Percentiles rank a stretch among this genome's conserved stretches.
These are phyloP conservation scores for Pseudopithomyces maydicus DNA, from an alignment of 2,329 filamentous ascomycete genomes.

Conservation along the genomic window DNA sequence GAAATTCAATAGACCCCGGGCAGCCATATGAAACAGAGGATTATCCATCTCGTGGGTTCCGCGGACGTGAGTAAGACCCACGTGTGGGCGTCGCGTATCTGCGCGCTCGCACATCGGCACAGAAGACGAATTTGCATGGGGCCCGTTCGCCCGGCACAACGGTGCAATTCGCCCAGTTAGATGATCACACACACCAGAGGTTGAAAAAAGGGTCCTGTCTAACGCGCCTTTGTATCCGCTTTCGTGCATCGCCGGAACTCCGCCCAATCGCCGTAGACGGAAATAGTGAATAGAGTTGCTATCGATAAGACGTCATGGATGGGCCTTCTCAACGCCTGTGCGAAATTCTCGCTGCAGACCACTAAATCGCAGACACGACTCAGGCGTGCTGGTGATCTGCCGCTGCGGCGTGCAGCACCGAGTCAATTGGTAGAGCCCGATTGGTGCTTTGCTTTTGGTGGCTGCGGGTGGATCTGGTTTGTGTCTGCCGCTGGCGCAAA, in stretches of 20 bases:
- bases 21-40: too few species aligned
- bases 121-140: neutral
- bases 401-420: neutral
- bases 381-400: neutral
- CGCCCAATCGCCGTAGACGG: neutral
- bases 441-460: neutral
- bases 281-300: neutral
- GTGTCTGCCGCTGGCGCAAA: neutral
- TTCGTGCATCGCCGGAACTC: neutral
- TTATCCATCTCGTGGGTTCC: too few species aligned
- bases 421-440: neutral
- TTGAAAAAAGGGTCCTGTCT: neutral
- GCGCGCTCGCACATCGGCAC: neutral
- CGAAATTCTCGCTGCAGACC: neutral
- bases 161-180: neutral
- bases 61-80: neutral
- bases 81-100: neutral
- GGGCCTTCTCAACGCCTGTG: neutral
- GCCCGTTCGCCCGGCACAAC: neutral
- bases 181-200: neutral
- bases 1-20: too few species aligned
- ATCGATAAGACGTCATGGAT: neutral
- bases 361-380: neutral
- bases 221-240: neutral
- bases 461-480: neutral